Evolutionary conservation across 2,329 filamentous ascomycete genomes (phyloP), one percentile per base, ranked within the genome.

Genomic region (Stagonosporopsis rhizophila): DNA sequence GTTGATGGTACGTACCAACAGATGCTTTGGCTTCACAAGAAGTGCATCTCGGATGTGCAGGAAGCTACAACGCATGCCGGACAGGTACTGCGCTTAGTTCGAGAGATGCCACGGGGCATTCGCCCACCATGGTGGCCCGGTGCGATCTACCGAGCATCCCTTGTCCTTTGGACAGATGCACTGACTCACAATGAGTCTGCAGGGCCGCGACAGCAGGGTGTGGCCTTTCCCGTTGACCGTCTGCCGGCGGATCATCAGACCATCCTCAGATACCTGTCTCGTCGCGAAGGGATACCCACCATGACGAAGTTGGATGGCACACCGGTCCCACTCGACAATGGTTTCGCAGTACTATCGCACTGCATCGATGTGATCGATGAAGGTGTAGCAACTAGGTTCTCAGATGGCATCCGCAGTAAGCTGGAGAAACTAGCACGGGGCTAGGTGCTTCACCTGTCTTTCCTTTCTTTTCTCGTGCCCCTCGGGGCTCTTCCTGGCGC

Each of bases 111-210:
- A 2, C 76, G 78, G 27, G 82, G 85, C 44, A 79, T 83, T 3
- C 82, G 87, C 20, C 88, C 88, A 6, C 83, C 82, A 34, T 91
- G 88, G 88, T 91, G 88, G 88, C 79, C 86, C n/a, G 84, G 82
- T 1, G 88, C 87, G 3, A 78, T 90, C 37, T 90, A 91, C 70
- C 85, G 89, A n/a, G 87, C 82, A 37, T 59, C 69, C 27, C 66
- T 74, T 27, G 65, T 75, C 15, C 55, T 75, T 9, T 74, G 72
- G 72, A 69, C 82, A 2, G 85, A 89, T 62, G 84, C 85, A 62
- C 73, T 88, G 52, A 79, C 78, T 6, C 80, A 81, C 54, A 78
- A 82, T 56, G 81, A 86, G 50, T 65, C 73, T 17, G 69, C 68
- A 34, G 68, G 76, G 19, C 72, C 73, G 17, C 72, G 71, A 23